phyloP scores from a whole-genome alignment of 2,329 filamentous ascomycete genomes.

The Magnaporthiopsis rhizophila region DNA sequence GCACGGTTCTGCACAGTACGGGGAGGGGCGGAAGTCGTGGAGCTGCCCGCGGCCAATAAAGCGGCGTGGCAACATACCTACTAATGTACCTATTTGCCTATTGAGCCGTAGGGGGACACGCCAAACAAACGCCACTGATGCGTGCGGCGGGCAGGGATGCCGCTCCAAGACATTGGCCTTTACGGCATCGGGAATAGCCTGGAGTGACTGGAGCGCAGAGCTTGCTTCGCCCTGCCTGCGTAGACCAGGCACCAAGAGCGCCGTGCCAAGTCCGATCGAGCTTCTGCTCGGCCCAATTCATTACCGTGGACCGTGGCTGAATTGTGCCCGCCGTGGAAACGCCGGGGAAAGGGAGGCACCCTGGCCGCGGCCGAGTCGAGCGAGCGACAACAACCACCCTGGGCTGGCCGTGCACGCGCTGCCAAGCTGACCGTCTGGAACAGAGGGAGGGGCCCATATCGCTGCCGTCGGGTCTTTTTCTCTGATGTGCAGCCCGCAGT shows the following conservation, averaged over 20 bases:
- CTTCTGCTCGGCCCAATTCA: constrained; percentile 4
- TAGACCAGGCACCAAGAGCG: neutral
- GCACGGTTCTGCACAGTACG: constrained; percentile 3
- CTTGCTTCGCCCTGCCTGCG: neutral
- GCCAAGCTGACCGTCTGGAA: neutral
- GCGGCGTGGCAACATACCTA: neutral
- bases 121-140: neutral
- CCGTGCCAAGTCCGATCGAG: constrained; percentile 1
- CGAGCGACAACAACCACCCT: too few relatives aligned
- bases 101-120: neutral
- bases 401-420: neutral
- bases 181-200: neutral
- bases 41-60: neutral
- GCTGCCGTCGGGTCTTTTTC: neutral
- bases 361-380: too few relatives aligned
- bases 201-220: neutral
- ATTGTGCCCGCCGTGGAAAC: constrained; percentile 4
- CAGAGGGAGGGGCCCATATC: neutral
- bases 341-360: constrained; percentile 2
- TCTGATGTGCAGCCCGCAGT: neutral
- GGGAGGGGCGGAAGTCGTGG: neutral
- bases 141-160: too few relatives aligned
- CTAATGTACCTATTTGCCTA: too few relatives aligned
- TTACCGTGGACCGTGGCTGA: constrained; percentile 1
- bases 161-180: too few relatives aligned